Conservation (phyloP, 345 rosid species). For the Populus deltoides region DNA sequence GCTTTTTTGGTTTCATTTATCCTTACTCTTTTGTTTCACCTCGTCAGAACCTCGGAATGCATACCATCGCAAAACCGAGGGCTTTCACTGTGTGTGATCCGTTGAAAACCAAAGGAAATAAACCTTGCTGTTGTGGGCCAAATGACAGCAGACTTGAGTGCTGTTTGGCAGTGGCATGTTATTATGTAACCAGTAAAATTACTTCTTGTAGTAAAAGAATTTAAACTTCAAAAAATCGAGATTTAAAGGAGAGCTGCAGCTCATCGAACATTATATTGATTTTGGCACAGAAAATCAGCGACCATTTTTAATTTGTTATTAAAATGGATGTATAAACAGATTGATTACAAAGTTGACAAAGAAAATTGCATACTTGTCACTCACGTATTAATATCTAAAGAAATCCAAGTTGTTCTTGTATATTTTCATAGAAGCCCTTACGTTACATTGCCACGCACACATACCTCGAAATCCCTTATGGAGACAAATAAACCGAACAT, state of each 20-base stretch:
- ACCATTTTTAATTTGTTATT: background rate
- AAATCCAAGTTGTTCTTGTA: too few relatives aligned
- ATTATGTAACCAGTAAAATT: background rate
- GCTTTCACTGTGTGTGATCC: background rate
- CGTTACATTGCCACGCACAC: too few relatives aligned
- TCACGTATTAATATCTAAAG: too few relatives aligned
- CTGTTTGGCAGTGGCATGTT: background rate
- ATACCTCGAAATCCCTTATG: too few relatives aligned
- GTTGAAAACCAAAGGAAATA: background rate
- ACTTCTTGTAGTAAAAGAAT: background rate
- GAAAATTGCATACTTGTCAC: background rate
- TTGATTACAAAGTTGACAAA: background rate
- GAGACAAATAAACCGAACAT: too few relatives aligned
- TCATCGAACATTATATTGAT: background rate
- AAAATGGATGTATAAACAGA: background rate
- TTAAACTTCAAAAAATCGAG: too few relatives aligned
- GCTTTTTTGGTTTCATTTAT: background rate
- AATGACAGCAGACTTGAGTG: background rate
- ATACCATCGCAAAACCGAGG: background rate
- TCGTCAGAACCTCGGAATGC: background rate
- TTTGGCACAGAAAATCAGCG: background rate
- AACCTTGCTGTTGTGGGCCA: background rate
- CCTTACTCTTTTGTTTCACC: background rate
- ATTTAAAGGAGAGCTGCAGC: background rate
- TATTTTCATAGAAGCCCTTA: too few relatives aligned